Conservation (phyloP, 2,329 filamentous ascomycete genomes). For the Orbilia javanica region DNA sequence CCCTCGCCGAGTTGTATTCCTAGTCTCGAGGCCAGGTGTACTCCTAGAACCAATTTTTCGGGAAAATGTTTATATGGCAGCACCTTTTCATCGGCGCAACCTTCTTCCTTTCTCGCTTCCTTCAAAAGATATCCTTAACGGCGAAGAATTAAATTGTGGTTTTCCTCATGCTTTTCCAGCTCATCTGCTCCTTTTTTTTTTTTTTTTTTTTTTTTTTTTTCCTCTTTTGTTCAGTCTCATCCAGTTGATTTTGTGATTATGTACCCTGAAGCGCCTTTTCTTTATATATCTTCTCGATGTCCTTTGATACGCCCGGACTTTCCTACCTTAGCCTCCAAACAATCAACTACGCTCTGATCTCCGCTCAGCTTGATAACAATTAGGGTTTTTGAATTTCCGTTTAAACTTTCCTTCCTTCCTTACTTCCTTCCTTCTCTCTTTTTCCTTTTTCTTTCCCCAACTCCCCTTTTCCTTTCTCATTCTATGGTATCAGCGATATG, state of each 20-base stretch:
- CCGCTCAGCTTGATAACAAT: not conserved
- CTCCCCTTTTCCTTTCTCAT: slow-evolving; percentile 3
- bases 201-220: slow-evolving; percentile 6
- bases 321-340: slow-evolving; percentile 7
- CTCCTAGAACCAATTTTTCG: slow-evolving; percentile 40
- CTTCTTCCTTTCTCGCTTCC: slow-evolving; percentile 18
- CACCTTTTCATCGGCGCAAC: slow-evolving; percentile 27
- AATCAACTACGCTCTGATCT: not conserved
- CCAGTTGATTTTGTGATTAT: not conserved
- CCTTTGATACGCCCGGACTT: slow-evolving; percentile 11
- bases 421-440: no score
- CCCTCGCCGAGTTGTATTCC: slow-evolving; percentile 36
- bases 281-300: slow-evolving; percentile 8
- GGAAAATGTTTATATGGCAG: slow-evolving; percentile 40
- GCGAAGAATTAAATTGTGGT: slow-evolving; percentile 43
- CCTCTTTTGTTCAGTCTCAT: slow-evolving; percentile 4
- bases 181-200: not conserved
- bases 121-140: slow-evolving; percentile 27
- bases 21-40: slow-evolving; percentile 35
- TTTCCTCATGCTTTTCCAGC: not conserved
- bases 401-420: no score
- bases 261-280: slow-evolving; percentile 12
- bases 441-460: not conserved
- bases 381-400: slow-evolving; percentile 15
- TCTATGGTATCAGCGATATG: slow-evolving; percentile 51